Conservation (phyloP, 345 rosid genomes). For the Rhodamnia argentea region DNA sequence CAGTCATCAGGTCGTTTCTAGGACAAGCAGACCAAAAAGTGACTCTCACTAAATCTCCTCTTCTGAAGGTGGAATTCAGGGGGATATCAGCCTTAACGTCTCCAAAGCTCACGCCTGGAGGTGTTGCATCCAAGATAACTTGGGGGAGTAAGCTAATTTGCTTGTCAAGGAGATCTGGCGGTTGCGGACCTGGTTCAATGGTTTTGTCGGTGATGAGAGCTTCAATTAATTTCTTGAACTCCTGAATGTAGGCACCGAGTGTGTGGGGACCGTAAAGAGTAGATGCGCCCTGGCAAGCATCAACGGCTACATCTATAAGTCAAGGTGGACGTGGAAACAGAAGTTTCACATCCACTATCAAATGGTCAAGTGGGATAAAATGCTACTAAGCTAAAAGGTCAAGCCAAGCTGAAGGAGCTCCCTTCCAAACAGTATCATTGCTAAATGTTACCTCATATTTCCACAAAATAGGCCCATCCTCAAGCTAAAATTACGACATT, state of each 20-base stretch:
- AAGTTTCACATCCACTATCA: neutral
- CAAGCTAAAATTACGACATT: neutral
- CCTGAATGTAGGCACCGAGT: conserved; percentile 72
- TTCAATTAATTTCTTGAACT: conserved; percentile 66
- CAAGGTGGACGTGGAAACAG: neutral
- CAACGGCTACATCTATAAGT: neutral
- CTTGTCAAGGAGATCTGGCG: conserved; percentile 60
- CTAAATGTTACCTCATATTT: neutral
- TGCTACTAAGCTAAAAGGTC: neutral
- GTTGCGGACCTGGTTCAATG: conserved; percentile 44
- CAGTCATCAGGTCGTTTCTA: conserved; percentile 81
- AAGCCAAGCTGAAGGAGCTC: neutral
- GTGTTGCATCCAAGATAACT: conserved; percentile 58
- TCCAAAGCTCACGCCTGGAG: conserved; percentile 50
- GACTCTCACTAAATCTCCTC: conserved; percentile 43
- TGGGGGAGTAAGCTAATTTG: conserved; percentile 72
- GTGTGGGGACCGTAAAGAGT: conserved; percentile 84
- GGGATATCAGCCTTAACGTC: conserved; percentile 60
- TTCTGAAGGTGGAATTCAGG: conserved; percentile 45
- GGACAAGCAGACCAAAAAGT: conserved; percentile 93
- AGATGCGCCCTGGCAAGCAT: conserved; percentile 62
- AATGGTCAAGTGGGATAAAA: neutral
- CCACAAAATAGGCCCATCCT: neutral
- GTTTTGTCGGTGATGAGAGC: conserved; percentile 41
- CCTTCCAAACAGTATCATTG: neutral